These are phyloP conservation scores for Aphanoascus verrucosus DNA, from an alignment of 2,329 filamentous ascomycete genomes.

Conservation along the genomic window DNA sequence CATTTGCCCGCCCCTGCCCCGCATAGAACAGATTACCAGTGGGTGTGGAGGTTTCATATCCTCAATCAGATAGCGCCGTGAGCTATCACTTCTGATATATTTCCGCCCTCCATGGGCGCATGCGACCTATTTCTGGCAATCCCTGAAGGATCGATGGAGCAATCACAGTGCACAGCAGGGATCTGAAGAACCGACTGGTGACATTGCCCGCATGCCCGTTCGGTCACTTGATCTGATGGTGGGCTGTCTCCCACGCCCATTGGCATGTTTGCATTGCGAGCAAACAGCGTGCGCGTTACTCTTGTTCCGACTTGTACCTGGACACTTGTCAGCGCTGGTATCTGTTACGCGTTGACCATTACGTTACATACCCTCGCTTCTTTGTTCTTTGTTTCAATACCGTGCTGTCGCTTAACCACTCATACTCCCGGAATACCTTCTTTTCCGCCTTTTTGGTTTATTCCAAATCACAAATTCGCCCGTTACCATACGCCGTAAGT, in stretches of 20 bases:
- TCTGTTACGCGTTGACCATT: neutral
- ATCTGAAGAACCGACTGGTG: conserved; percentile 17
- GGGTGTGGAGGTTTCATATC: conserved; percentile 1
- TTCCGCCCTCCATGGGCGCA: neutral
- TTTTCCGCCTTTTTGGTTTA: conserved; percentile 3
- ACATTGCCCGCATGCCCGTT: conserved; percentile 44
- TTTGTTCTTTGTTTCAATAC: neutral
- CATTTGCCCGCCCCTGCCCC: conserved; percentile 6
- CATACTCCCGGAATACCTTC: conserved; percentile 6
- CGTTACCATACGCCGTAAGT: conserved; percentile 3
- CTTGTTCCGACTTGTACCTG: neutral
- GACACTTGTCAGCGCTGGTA: neutral
- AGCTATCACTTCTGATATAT: conserved; percentile 5
- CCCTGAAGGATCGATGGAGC: conserved; percentile 13
- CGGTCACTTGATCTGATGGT: conserved; percentile 50
- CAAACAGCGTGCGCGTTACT: conserved; percentile 4
- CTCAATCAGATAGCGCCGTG: conserved; percentile 5
- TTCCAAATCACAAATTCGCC: neutral
- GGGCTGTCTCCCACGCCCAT: conserved; percentile 20
- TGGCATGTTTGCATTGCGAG: conserved; percentile 6
- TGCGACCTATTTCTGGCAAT: conserved; percentile 7
- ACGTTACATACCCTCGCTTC: conserved; percentile 4
- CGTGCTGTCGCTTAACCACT: conserved; percentile 8
- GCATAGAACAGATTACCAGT: conserved; percentile 3
- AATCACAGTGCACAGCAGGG: conserved; percentile 22